Base-by-base conservation (phyloP, 257 asterid genomes). In the Cinchona pubescens region DNA sequence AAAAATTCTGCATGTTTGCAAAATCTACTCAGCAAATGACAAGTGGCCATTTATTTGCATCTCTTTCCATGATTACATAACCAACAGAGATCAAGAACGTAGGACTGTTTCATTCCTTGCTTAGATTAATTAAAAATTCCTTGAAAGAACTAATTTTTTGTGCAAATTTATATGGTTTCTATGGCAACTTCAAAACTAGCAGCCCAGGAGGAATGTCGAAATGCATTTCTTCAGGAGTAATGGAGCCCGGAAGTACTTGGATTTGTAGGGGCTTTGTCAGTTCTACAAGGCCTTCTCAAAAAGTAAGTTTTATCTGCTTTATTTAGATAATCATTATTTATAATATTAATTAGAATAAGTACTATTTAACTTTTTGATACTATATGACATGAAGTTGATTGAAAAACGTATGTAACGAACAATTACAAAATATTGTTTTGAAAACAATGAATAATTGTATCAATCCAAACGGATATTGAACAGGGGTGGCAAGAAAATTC, bases 261-360 rank as follows among this genome's bases (percentile, higher is more conserved):
- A 67, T 87, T 58, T 78, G 66, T 55, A 79, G 91, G 70, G 84
- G 86, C 27, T 89, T 87, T 51, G 86, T 88, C 69, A 80, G 86
- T 10, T 79, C 87, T 49, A 89, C 92, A 4, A 66, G 80, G 66
- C 92, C 90, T 21, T 86, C 83, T 19, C 77, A 80, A 46, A 78
- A 79, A 75, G 97, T 91, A 71, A 83, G 90, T 64, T 34, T 0
- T 30, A 18, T 15, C 45, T 16, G 10, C n/a, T n/a, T n/a, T n/a
- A n/a, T n/a, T n/a, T n/a, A n/a, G n/a, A n/a, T n/a, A n/a, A n/a
- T n/a, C n/a, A n/a, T n/a, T n/a, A n/a, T n/a, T n/a, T n/a, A n/a
- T n/a, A n/a, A n/a, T n/a, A n/a, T n/a, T n/a, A n/a, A n/a, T n/a
- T n/a, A n/a, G n/a, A n/a, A n/a, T n/a, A n/a, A n/a, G n/a, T n/a